A percentile compares a stretch with the other conserved stretches of the same genome.
Evolutionary conservation across 1,284 basidiomycete genomes (phyloP).

Genomic region (Rhodotorula sp.): DNA sequence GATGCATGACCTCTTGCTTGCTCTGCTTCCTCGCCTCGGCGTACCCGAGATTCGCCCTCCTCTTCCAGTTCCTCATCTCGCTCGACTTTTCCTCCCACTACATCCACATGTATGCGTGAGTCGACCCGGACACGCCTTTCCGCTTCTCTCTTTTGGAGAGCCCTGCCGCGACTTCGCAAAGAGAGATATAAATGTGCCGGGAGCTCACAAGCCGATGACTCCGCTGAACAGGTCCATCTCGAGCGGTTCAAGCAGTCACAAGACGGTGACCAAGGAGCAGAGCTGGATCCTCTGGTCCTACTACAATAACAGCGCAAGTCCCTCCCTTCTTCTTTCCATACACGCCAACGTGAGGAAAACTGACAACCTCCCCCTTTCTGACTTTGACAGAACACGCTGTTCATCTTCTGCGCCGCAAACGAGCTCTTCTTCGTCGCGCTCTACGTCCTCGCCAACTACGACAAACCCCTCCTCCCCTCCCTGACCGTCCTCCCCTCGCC

Average conservation of each 20-base stretch:
- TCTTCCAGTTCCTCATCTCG: slow-evolving; percentile 93
- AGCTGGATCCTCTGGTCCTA: slow-evolving; percentile 89
- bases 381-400: slow-evolving; percentile 67
- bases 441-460: slow-evolving; percentile 79
- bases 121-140: slow-evolving; percentile 18
- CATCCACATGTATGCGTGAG: slow-evolving; percentile 99
- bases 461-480: slow-evolving; percentile 62
- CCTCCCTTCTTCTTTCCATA: neutral
- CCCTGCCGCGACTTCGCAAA: neutral
- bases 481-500: slow-evolving; percentile 69
- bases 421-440: slow-evolving; percentile 95
- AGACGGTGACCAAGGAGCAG: slow-evolving; percentile 84
- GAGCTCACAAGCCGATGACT: neutral
- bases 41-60: slow-evolving; percentile 76
- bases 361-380: slow-evolving; percentile 10
- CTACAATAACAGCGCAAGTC: slow-evolving; percentile 85
- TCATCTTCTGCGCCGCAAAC: slow-evolving; percentile 94
- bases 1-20: slow-evolving; percentile 93
- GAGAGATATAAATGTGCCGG: neutral
- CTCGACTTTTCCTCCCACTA: slow-evolving; percentile 98
- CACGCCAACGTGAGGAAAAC: neutral
- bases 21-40: slow-evolving; percentile 89
- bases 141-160: neutral
- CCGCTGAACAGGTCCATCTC: slow-evolving; percentile 71
- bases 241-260: slow-evolving; percentile 90